phyloP scores from a whole-genome alignment of 805 yeast genomes.

The Lipomyces starkeyi region DNA sequence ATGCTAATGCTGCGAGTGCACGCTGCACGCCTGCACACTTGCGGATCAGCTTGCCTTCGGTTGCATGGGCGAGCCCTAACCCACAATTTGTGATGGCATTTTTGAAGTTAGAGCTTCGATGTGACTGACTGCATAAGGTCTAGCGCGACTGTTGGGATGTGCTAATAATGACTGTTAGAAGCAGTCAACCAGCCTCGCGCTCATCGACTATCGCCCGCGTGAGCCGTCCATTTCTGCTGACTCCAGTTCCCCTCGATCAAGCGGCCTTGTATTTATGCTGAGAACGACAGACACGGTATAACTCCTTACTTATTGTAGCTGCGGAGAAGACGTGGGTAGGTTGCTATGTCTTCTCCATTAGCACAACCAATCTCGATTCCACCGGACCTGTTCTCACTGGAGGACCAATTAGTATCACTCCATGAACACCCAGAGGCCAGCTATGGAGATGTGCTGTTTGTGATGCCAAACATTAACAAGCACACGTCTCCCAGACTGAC shows the following conservation, averaged over 20 bases:
- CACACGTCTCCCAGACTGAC: constrained; percentile 12
- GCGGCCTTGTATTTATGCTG: not conserved
- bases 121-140: no score
- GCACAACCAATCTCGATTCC: not conserved
- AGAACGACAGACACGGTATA: not conserved
- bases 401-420: constrained; percentile 26
- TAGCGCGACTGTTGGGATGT: no score
- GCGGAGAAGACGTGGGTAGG: constrained; percentile 2
- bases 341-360: constrained; percentile 5
- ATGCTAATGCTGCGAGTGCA: no score
- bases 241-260: not conserved
- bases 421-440: constrained; percentile 31
- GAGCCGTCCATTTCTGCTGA: not conserved
- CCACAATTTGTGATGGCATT: no score
- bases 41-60: no score
- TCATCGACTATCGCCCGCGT: not conserved
- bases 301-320: not conserved
- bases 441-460: constrained; percentile 35
- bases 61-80: no score
- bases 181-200: not conserved
- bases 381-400: constrained; percentile 20
- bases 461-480: constrained; percentile 25
- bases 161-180: no score
- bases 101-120: no score
- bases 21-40: no score